These are phyloP conservation scores for Lophiotrema nucula DNA, from an alignment of 495 filamentous ascomycete genomes.

Conservation along the genomic window DNA sequence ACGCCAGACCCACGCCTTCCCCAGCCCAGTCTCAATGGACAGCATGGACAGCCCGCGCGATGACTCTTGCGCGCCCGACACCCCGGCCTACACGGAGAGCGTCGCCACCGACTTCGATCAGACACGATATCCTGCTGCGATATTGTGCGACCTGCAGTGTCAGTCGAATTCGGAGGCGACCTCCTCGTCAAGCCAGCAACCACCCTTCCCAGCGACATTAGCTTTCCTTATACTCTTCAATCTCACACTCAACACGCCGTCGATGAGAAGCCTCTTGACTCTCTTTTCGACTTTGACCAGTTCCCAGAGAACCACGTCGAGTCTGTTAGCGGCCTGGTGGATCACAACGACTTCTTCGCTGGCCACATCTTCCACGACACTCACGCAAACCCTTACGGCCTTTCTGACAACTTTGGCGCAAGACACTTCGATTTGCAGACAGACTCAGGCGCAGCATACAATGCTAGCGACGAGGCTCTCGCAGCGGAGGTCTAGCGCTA, in stretches of 20 bases:
- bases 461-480: slow-evolving; percentile 88
- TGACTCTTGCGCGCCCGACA: slow-evolving; percentile 34
- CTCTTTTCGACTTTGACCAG: slow-evolving; percentile 30
- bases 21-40: slow-evolving; percentile 34
- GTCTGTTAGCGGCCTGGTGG: slow-evolving; percentile 8
- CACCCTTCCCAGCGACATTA: slow-evolving; percentile 9
- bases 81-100: slow-evolving; percentile 25
- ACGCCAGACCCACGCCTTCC: slow-evolving; percentile 33
- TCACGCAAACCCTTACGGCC: slow-evolving; percentile 35
- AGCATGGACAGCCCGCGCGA: slow-evolving; percentile 47
- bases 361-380: slow-evolving; percentile 13
- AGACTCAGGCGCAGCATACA: slow-evolving; percentile 85
- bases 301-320: slow-evolving; percentile 20
- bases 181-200: neutral
- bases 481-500: slow-evolving; percentile 51
- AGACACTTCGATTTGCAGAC: slow-evolving; percentile 75
- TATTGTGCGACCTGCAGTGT: slow-evolving; percentile 99
- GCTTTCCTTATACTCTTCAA: slow-evolving; percentile 31
- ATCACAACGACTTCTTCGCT: slow-evolving; percentile 25
- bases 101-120: slow-evolving; percentile 68
- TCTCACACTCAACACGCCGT: slow-evolving; percentile 1
- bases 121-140: slow-evolving; percentile 99
- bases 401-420: slow-evolving; percentile 50
- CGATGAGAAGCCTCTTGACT: slow-evolving; percentile 28
- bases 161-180: slow-evolving; percentile 51